Evolutionary conservation across 2,329 filamentous ascomycete genomes (phyloP), one percentile per base, ranked within the genome.

Genomic region (Pochonia chlamydosporia): DNA sequence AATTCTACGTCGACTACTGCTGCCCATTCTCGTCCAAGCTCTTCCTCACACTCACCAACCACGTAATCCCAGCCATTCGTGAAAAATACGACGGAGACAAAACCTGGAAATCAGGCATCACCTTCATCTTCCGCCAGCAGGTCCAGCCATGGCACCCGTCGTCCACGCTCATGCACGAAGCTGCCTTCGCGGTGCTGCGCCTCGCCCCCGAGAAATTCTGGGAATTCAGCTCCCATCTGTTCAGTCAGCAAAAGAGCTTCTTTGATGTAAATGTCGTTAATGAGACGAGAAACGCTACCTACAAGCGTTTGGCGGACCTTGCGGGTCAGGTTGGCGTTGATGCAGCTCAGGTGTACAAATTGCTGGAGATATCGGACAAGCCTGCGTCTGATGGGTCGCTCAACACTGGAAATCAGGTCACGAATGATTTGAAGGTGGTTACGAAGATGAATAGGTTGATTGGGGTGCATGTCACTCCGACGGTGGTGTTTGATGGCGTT

Each of bases 101-200:
- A 53, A 57, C 70, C 21, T 74, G 72, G 63, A 64, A 72, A 13
- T 56, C 72, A 50, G 76, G 75, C 51, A 70, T 96, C 3, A 77
- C 87, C 57, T 74, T 95, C 56, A 79, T 97, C 60, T 88, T 96
- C 74, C 85, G 91, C 43, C 91, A 92, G 64, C 90, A 96, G 64
- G 81, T 96, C 59, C 90, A 96, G 71, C 89, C 90, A 13, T 96
- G 92, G 92, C 91, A 97, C 69, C 92, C 92, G 2, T 89, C 86
- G 18, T 90, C 82, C 35, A 90, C 86, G 6, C 76, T 90, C 10
- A 75, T 80, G 47, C 88, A 92, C 71, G 92, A 97, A 76, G 87
- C 90, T 26, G 91, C 75, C 3, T 78, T 89, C 26, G 92, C 90
- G 3, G 89, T 96, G 1, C 76, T 92, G 56, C 79, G 78, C 44